Evolutionary conservation across 345 rosid genomes (phyloP).

Genomic region (Brassica nigra): DNA sequence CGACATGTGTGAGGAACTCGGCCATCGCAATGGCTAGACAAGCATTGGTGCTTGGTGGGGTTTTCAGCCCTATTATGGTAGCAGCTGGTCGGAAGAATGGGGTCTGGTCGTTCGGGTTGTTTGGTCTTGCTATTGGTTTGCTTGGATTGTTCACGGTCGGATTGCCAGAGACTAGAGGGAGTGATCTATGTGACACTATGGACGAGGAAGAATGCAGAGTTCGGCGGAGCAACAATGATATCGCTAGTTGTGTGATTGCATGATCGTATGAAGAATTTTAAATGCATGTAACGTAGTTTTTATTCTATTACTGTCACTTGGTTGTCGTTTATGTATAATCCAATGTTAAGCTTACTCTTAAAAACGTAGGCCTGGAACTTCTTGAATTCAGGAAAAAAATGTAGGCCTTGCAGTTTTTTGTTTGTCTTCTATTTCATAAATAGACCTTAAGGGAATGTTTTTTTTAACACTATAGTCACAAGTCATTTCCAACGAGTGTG

Average conservation of each 20-base stretch:
- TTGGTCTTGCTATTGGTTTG: constrained; percentile 55
- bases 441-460: too few relatives aligned
- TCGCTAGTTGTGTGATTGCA: constrained; percentile 1
- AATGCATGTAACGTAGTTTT: not conserved
- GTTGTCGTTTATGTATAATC: not conserved
- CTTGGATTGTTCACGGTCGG: constrained; percentile 53
- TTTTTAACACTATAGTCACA: too few relatives aligned
- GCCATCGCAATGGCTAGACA: constrained; percentile 65
- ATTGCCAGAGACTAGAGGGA: constrained; percentile 68
- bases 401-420: too few relatives aligned
- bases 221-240: not conserved
- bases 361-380: too few relatives aligned
- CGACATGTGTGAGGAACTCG: constrained; percentile 64
- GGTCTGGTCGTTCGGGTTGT: constrained; percentile 52
- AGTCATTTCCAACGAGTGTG: too few relatives aligned
- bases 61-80: constrained; percentile 57
- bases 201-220: constrained; percentile 60
- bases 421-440: too few relatives aligned
- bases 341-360: too few relatives aligned
- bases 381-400: too few relatives aligned
- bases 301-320: not conserved
- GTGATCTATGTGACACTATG: constrained; percentile 54
- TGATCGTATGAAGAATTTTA: not conserved
- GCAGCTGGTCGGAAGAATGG: constrained; percentile 51
- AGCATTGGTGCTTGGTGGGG: constrained; percentile 59